Evolutionary conservation across 129 eudicot genomes (phyloP), one percentile per base, ranked within the genome.

Genomic region (Artemisia tridentata): DNA sequence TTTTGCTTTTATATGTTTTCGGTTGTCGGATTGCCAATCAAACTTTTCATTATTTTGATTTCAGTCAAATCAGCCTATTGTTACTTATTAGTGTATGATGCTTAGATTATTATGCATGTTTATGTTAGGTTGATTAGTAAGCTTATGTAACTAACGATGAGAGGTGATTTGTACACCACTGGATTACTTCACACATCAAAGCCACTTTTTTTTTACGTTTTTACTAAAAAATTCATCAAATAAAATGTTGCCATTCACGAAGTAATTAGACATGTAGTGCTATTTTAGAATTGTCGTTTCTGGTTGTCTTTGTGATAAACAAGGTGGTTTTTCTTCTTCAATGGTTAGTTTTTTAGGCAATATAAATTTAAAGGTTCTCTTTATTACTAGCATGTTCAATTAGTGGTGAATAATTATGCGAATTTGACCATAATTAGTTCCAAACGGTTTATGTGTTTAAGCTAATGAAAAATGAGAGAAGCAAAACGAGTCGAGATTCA

Each of bases 1-100:
- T 61, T 69, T 61, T 69, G 63, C 21, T 60, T 38, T 59, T 59
- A 10, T 31, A 20, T 29, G 65, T 14, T 53, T 74, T 52, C 48
- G 11, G 38, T 38, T 64, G 41, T 18, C 5, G 23, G 8, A 7
- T 51, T 34, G 3, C 23, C 38, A 50, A 18, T 51, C 41, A 34
- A 6, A 9, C n/a, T 58, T 57, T 18, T 21, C 45, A 49, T 20
- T 29, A 47, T 29, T 57, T 65, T 17, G 25, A 43, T 20, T 51
- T 65, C 65, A 20, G 31, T 64, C 47, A 41, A 65, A 55, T 74
- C 71, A 51, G 4, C 52, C 6, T 2, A 29, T 25, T 20, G 2
- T n/a, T 46, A 55, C 43, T 23, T 49, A 21, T 67, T 11, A 55
- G 61, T 18, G 15, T 63, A 34, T 63, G 68, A 63, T 63, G 68